Base-by-base conservation (phyloP, 352 stramenopile species). In the Phytophthora pluvialis region DNA sequence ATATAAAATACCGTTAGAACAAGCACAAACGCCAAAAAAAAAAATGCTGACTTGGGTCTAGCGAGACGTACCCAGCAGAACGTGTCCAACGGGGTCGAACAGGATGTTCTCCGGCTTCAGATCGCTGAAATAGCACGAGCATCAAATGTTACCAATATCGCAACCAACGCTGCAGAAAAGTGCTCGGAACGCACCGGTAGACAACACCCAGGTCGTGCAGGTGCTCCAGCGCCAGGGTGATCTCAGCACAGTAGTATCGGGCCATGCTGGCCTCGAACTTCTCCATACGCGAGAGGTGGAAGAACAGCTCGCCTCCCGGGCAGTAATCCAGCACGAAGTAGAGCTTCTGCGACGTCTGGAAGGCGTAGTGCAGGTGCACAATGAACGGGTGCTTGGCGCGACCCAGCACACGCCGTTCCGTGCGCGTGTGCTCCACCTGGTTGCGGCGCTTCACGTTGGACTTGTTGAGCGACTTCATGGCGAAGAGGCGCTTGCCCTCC, bases 381-480 rank as follows among this genome's bases (percentile, higher is more conserved):
- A 98, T 97, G 70, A 97, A 98, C 11, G 91, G 91, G 72, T 98
- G 91, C 64, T 95, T 94, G 63, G 91, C 91, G 29, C 85, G 75
- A 4, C 88, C 85, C 31, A 97, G 74, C 44, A 97, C 92, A 58
- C 89, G 81, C 29, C 97, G 86, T 81, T 99, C 98, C 26, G 97
- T 99, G 69, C 96, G 98, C 21, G 97, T 99, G 82, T 99, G 97
- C 76, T 99, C 97, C 18, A 99, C 94, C 79, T 99, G 97, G 75
- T 99, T 99, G 47, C 97, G 87, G 40, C 81, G 80, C 73, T 94
- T 97, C 35, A 95, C 90, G 67, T 92, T 96, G 43, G 88, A 89
- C 72, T 97, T 97, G 81, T 96, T 96, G 40, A 94, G 81, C 52
- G 83, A 92, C 68, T 95, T 95, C 87, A 95, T 95, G 49, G 87